These are phyloP conservation scores for Saccharomycopsis microspora DNA, from an alignment of 805 yeast genomes.

Conservation along the genomic window DNA sequence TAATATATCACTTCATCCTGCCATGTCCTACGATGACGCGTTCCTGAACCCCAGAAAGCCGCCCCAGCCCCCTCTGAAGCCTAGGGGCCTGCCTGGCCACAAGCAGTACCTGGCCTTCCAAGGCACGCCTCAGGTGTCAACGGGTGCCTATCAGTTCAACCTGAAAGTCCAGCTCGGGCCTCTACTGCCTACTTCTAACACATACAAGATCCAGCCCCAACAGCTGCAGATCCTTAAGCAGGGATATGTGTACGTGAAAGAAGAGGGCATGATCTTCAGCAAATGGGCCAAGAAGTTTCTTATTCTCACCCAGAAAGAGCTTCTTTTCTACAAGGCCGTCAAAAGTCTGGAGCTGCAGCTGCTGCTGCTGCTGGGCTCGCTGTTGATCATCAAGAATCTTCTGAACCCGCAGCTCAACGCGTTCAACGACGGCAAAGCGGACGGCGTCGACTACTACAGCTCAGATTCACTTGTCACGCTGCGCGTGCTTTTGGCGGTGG, in stretches of 20 bases:
- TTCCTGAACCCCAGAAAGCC: slow-evolving; percentile 16
- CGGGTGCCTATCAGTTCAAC: slow-evolving; percentile 12
- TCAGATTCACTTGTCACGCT: slow-evolving; percentile 13
- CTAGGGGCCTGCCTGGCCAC: slow-evolving; percentile 6
- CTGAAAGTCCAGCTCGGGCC: slow-evolving; percentile 15
- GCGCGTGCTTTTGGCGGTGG: background rate
- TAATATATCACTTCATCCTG: no score
- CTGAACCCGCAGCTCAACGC: slow-evolving; percentile 14
- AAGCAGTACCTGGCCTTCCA: background rate
- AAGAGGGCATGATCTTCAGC: slow-evolving; percentile 16
- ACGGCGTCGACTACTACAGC: slow-evolving; percentile 17
- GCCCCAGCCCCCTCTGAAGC: slow-evolving; percentile 15
- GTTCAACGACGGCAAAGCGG: slow-evolving; percentile 17
- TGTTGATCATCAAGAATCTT: slow-evolving; percentile 14
- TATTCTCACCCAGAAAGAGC: slow-evolving; percentile 13
- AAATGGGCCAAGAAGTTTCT: slow-evolving; percentile 17
- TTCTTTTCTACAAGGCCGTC: slow-evolving; percentile 14
- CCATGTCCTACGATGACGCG: slow-evolving; percentile 1
- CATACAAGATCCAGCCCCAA: slow-evolving; percentile 15
- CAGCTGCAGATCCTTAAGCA: slow-evolving; percentile 15
- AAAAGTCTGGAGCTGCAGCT: slow-evolving; percentile 7
- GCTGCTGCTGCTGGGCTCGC: background rate
- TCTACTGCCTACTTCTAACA: slow-evolving; percentile 15
- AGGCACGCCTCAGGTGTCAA: background rate
- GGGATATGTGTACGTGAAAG: slow-evolving; percentile 15